Evolutionary conservation across 495 filamentous ascomycete species (phyloP).

Genomic region (Sabuloglossum arenarium): DNA sequence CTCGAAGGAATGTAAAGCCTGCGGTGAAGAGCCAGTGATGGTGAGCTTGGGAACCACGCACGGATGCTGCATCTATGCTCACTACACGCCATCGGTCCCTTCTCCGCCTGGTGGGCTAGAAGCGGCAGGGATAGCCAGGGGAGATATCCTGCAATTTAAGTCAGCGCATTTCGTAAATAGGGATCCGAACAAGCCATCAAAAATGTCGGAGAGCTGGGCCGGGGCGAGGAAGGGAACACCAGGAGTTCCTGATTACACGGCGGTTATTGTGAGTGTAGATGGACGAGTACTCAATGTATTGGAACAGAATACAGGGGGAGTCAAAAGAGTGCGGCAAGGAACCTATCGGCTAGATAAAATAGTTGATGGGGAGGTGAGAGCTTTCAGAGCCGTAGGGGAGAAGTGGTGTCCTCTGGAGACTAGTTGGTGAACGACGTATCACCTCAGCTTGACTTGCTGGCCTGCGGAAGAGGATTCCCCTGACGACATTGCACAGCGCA

Average conservation of each 20-base stretch:
- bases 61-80: constrained; percentile 17
- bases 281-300: neutral
- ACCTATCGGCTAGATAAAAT: neutral
- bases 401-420: neutral
- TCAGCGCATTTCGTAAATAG: constrained; percentile 12
- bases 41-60: constrained; percentile 17
- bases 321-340: neutral
- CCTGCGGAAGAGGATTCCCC: too few species aligned
- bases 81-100: constrained; percentile 6
- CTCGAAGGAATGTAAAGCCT: constrained; percentile 10
- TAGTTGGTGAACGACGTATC: neutral
- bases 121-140: constrained; percentile 15
- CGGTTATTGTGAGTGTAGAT: neutral
- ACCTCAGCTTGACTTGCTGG: too few species aligned
- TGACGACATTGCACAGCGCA: too few species aligned
- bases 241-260: neutral
- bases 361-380: neutral
- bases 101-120: constrained; percentile 5
- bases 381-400: neutral
- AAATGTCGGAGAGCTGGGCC: neutral
- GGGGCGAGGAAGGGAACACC: neutral
- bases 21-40: constrained; percentile 16
- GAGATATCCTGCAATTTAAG: constrained; percentile 21
- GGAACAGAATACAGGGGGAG: neutral
- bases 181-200: neutral